Conservation (phyloP, 2,329 filamentous ascomycete genomes). For the Colletotrichum magnum region DNA sequence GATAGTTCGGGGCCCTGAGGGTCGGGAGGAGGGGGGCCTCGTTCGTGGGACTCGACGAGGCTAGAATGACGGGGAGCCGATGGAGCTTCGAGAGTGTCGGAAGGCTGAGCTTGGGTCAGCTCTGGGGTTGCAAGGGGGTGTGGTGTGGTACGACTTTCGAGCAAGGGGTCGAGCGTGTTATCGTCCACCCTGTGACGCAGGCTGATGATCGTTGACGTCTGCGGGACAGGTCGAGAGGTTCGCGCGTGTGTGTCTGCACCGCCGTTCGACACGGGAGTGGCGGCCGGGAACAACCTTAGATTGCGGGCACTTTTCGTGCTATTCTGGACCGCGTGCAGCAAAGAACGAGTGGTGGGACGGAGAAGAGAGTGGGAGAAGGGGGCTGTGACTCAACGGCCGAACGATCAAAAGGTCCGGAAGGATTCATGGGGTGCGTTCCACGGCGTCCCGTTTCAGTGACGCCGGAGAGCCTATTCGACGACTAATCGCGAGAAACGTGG, state of each 20-base stretch:
- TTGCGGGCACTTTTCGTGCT: conserved; percentile 13
- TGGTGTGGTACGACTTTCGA: background rate
- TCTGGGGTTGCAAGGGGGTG: background rate
- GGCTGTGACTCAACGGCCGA: conserved; percentile 8
- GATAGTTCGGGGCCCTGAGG: background rate
- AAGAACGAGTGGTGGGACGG: background rate
- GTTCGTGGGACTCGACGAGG: conserved; percentile 1
- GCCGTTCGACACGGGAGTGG: conserved; percentile 27
- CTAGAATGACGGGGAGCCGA: background rate
- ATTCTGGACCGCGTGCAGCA: conserved; percentile 18
- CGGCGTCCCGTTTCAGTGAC: background rate
- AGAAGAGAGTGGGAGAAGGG: background rate
- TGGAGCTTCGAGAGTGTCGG: background rate
- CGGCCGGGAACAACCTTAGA: conserved; percentile 32
- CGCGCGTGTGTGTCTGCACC: background rate
- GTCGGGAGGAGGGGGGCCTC: background rate
- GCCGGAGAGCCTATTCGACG: background rate
- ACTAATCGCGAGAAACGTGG: conserved; percentile 2
- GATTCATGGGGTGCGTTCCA: background rate
- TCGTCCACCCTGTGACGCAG: conserved; percentile 14
- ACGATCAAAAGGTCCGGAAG: conserved; percentile 10
- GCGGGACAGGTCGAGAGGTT: background rate
- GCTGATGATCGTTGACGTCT: conserved; percentile 4
- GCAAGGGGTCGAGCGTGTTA: conserved; percentile 7
- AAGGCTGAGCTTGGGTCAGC: conserved; percentile 5